Evolutionary conservation across 2,329 filamentous ascomycete genomes (phyloP).

Genomic region (Lasiodiplodia theobromae): DNA sequence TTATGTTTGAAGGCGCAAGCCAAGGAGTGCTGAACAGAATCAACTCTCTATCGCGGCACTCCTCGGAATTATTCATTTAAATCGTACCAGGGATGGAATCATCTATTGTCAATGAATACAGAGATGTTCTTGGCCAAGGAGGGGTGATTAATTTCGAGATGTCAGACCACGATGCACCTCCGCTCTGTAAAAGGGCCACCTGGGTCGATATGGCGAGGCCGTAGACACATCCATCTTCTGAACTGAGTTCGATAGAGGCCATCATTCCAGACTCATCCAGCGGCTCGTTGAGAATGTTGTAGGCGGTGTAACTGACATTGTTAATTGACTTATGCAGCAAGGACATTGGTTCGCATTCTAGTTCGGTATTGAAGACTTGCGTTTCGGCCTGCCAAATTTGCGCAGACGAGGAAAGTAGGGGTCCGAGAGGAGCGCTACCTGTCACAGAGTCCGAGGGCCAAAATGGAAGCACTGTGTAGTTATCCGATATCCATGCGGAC

Average conservation of each 20-base stretch:
- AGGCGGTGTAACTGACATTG: not conserved
- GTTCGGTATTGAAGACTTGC: not conserved
- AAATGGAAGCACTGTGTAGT: not conserved
- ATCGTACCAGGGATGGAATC: not conserved
- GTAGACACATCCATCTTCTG: not conserved
- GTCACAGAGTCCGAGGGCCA: not conserved
- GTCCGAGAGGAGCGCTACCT: not conserved
- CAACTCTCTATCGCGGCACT: not conserved
- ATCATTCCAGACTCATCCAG: not conserved
- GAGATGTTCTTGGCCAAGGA: not conserved
- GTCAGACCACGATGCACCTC: not conserved
- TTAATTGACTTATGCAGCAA: not conserved
- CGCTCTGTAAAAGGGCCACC: not conserved
- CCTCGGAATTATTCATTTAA: not conserved
- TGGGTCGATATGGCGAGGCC: not conserved
- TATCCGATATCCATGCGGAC: conserved; percentile 5
- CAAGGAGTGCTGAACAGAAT: not conserved
- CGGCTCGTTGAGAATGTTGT: not conserved
- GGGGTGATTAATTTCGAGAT: not conserved
- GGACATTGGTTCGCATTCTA: not conserved
- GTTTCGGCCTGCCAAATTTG: not conserved
- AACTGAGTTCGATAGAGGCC: not conserved
- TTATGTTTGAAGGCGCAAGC: not conserved
- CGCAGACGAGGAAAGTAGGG: not conserved
- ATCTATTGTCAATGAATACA: not conserved